Evolutionary conservation across 495 filamentous ascomycete species (phyloP).

Genomic region (Penicillium cosmopolitanum): DNA sequence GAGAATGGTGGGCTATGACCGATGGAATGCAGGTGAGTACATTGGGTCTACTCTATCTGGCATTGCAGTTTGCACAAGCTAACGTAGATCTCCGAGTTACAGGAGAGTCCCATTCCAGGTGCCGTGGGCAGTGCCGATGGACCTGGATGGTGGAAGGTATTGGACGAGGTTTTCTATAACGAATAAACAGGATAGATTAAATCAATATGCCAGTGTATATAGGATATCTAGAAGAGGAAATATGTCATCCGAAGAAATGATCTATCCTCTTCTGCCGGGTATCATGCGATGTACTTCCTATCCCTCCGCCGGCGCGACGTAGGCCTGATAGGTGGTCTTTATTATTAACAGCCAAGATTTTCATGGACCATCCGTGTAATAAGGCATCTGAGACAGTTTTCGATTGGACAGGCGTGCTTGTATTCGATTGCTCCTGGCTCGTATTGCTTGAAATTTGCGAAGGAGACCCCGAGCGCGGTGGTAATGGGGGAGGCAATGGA

Average conservation of each 20-base stretch:
- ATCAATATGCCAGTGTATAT: too few relatives aligned
- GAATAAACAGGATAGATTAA: conserved; percentile 34
- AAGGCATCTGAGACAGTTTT: neutral
- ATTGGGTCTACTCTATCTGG: neutral
- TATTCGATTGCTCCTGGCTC: neutral
- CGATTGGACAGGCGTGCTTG: neutral
- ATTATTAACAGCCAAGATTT: conserved; percentile 44
- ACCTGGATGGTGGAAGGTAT: conserved; percentile 70
- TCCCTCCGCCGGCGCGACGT: conserved; percentile 70
- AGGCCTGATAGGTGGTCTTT: conserved; percentile 70
- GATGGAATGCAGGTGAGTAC: conserved; percentile 66
- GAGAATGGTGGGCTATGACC: conserved; percentile 80
- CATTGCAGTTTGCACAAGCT: neutral
- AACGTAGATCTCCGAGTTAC: neutral
- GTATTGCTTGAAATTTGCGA: neutral
- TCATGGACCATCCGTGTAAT: conserved; percentile 28
- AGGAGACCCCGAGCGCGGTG: neutral
- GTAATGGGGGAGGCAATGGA: neutral
- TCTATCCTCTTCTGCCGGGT: conserved; percentile 72
- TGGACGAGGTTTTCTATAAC: conserved; percentile 74
- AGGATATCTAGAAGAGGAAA: too few relatives aligned
- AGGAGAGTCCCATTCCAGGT: conserved; percentile 61
- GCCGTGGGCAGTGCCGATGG: conserved; percentile 65
- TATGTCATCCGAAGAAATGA: conserved; percentile 70
- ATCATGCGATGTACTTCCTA: conserved; percentile 76